Evolutionary conservation across 2,329 filamentous ascomycete genomes (phyloP).

Genomic region (Colletotrichum sp.): DNA sequence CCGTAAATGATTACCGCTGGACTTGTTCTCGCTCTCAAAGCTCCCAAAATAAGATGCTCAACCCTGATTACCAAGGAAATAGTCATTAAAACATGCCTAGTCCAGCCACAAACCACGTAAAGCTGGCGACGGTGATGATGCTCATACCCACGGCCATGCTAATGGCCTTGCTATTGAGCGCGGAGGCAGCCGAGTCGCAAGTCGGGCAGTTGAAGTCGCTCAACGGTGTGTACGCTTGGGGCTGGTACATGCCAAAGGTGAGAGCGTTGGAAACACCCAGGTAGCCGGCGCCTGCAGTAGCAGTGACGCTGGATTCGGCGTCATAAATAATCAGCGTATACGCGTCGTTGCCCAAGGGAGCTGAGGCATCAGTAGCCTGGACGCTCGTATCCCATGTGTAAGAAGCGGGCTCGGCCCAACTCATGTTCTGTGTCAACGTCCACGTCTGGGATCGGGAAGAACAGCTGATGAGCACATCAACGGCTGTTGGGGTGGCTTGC

Average conservation of each 20-base stretch:
- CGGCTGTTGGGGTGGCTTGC: constrained; percentile 60
- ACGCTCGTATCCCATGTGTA: constrained; percentile 63
- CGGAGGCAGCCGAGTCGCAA: constrained; percentile 58
- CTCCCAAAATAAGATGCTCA: background rate
- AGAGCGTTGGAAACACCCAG: constrained; percentile 54
- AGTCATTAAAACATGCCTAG: constrained; percentile 38
- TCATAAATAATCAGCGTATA: constrained; percentile 70
- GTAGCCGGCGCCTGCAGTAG: constrained; percentile 60
- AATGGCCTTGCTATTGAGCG: constrained; percentile 52
- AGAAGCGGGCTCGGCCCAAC: constrained; percentile 53
- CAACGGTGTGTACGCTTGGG: constrained; percentile 55
- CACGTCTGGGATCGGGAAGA: constrained; percentile 57
- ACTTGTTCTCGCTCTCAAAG: constrained; percentile 1
- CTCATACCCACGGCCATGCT: constrained; percentile 60
- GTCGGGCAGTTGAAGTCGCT: constrained; percentile 61
- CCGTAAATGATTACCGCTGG: constrained; percentile 17
- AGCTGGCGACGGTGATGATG: constrained; percentile 61
- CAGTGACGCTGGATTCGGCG: constrained; percentile 55
- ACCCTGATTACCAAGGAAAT: constrained; percentile 3
- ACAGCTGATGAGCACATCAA: constrained; percentile 66
- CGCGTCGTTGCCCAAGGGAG: constrained; percentile 56
- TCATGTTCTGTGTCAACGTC: constrained; percentile 70
- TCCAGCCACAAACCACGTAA: constrained; percentile 64
- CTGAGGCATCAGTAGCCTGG: constrained; percentile 48
- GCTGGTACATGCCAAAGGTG: constrained; percentile 63